A percentile compares a stretch with the other conserved stretches of the same genome.
phyloP scores from a whole-genome alignment of 2,329 filamentous ascomycete genomes.

The Orbilia javanica region DNA sequence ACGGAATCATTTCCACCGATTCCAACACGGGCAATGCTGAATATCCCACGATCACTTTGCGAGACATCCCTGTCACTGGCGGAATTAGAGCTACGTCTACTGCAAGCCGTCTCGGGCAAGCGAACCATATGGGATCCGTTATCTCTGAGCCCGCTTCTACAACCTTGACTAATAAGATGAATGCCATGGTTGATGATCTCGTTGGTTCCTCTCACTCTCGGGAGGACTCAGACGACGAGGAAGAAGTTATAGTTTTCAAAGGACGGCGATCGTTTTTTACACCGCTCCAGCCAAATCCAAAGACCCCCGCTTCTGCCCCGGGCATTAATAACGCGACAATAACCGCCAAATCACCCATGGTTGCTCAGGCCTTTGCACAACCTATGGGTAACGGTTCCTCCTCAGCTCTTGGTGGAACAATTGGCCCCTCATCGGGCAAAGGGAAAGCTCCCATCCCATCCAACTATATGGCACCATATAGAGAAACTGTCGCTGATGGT shows the following conservation, averaged over 20 bases:
- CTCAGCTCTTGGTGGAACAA: background rate
- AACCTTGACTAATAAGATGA: conserved; percentile 61
- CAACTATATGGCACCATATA: conserved; percentile 28
- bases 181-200: conserved; percentile 62
- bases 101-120: conserved; percentile 50
- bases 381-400: background rate
- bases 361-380: conserved; percentile 41
- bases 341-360: conserved; percentile 47
- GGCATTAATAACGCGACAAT: conserved; percentile 47
- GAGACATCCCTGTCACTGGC: conserved; percentile 50
- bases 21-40: conserved; percentile 48
- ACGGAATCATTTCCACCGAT: conserved; percentile 53
- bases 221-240: conserved; percentile 59
- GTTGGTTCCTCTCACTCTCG: conserved; percentile 60
- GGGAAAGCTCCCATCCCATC: conserved; percentile 33
- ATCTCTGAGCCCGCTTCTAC: conserved; percentile 60
- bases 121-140: conserved; percentile 53
- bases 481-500: conserved; percentile 11
- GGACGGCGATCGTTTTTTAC: conserved; percentile 39
- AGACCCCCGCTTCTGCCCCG: conserved; percentile 26
- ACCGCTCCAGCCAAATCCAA: conserved; percentile 20
- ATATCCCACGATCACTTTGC: conserved; percentile 51
- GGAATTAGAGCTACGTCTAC: conserved; percentile 49
- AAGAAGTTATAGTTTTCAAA: conserved; percentile 55
- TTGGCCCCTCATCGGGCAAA: conserved; percentile 21